Conservation (phyloP, 2,329 filamentous ascomycete species). For the Xylariaceae sp. region DNA sequence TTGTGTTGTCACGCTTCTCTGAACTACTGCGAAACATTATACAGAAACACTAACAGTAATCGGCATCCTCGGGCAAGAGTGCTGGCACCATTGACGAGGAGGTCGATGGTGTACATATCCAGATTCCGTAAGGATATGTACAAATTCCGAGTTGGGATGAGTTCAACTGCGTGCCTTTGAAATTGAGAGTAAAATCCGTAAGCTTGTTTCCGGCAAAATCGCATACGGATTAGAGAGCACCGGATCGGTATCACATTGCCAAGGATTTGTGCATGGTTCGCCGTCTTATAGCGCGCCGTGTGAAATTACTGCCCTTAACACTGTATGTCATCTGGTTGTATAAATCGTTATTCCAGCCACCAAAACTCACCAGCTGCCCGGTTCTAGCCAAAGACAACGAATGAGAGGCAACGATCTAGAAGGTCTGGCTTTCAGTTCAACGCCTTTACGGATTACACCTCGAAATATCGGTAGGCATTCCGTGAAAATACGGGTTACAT, state of each 20-base stretch:
- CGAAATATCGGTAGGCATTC: too few species aligned
- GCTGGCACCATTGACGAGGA: background rate
- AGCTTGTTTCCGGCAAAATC: background rate
- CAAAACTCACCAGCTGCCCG: too few species aligned
- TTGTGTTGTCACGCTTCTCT: background rate
- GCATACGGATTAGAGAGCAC: background rate
- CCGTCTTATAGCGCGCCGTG: background rate
- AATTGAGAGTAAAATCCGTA: background rate
- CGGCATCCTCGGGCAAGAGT: background rate
- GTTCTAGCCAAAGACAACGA: too few species aligned
- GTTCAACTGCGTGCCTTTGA: background rate
- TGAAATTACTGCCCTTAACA: background rate
- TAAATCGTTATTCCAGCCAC: background rate
- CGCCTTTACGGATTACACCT: too few species aligned
- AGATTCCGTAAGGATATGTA: too few species aligned
- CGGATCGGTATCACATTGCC: too few species aligned
- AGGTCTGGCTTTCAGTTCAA: too few species aligned
- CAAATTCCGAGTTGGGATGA: too few species aligned
- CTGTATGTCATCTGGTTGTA: background rate
- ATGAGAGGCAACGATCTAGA: too few species aligned
- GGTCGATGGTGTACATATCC: too few species aligned
- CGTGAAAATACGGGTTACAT: too few species aligned
- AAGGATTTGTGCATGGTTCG: too few species aligned
- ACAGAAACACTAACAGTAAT: background rate
- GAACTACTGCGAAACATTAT: background rate